Percentiles rank a stretch among this genome's conserved stretches.
phyloP scores from a whole-genome alignment of 257 asterid genomes.

The Capsicum baccatum region DNA sequence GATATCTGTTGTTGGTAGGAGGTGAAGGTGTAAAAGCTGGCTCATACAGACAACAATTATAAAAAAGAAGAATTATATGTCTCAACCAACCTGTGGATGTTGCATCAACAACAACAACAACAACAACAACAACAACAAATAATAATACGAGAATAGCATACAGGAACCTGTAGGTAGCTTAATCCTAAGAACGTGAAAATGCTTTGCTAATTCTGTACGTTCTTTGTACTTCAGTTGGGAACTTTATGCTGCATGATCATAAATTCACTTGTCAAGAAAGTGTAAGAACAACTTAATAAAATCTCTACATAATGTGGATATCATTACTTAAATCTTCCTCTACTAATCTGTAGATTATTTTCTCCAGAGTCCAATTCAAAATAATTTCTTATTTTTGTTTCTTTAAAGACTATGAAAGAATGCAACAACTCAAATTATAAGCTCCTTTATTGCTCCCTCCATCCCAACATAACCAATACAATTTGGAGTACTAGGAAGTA shows the following conservation, averaged over 20 bases:
- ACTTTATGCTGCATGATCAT: constrained; percentile 19
- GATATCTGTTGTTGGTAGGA: too few species aligned
- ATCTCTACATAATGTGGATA: not conserved
- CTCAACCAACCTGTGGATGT: too few species aligned
- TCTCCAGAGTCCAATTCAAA: constrained; percentile 1
- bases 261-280: constrained; percentile 8
- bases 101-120: too few species aligned
- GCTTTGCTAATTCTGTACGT: not conserved
- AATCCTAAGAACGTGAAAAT: not conserved
- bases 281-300: not conserved
- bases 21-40: too few species aligned
- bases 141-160: not conserved
- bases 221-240: constrained; percentile 12
- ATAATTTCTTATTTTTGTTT: not conserved
- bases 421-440: too few species aligned
- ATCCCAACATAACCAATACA: too few species aligned
- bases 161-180: constrained; percentile 1
- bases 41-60: too few species aligned
- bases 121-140: too few species aligned
- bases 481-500: too few species aligned
- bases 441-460: too few species aligned
- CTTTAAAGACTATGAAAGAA: too few species aligned
- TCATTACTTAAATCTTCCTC: constrained; percentile 5
- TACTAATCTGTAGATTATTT: constrained; percentile 10
- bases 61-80: too few species aligned